Base-by-base conservation (phyloP, 2,329 filamentous ascomycete genomes). In the Onygena corvina region DNA sequence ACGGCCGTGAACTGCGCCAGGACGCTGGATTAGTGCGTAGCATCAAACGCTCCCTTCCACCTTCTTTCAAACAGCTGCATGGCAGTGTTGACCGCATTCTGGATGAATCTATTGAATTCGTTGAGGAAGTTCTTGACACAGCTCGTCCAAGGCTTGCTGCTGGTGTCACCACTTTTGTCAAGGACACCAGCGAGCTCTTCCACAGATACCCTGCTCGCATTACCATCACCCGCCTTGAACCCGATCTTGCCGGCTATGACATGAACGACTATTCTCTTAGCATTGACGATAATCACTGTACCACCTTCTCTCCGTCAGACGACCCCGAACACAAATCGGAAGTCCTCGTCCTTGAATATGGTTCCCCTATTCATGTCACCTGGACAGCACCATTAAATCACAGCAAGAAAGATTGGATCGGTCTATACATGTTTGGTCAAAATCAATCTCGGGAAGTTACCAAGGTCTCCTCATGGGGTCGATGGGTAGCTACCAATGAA, bases 21-120 rank as follows among this genome's bases (percentile, higher is more conserved):
- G 87, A 94, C 64, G 92, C 92, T 8, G 92, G 92, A 46, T 75
- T 98, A 33, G 90, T 89, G 52, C 93, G 89, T 69, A 95, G 86
- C 60, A 77, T 98, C 63, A 86, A 87, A 65, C 81, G 84, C 54
- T 87, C 88, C 8, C 71, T 98, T 20, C 92, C 92, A 2, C 79
- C 82, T 2, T 85, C 87, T 2, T 77, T 98, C 34, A 81, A 85
- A 59, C 82, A 84, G 56, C 86, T 86, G 75, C 85, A 90, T 59
- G 82, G 86, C 44, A 92, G 83, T 56, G 81, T 95, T 25, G 90
- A 96, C 67, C 85, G 71, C 58, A 85, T 94, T 18, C 73, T 95
- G 50, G 86, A 87, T 53, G 86, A 90, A 21, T 88, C 87, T 0
- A 80, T 85, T 16, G 85, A 94, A 53, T 87, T 92, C 56, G 82